Conservation (phyloP, 1,284 basidiomycete genomes). For the Cryptococcus sp. region DNA sequence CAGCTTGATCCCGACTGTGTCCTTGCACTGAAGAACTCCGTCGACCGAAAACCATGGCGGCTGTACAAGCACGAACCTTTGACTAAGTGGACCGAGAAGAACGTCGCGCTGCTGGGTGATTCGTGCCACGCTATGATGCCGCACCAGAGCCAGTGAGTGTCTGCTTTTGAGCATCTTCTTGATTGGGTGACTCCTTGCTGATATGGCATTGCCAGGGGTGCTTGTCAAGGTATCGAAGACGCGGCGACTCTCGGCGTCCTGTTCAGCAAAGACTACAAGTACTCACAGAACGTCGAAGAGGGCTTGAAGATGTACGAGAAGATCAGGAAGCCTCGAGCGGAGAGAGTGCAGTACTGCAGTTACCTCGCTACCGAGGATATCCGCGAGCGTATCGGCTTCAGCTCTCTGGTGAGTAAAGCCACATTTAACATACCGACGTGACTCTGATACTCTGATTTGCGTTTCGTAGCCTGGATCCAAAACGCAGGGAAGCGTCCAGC, state of each 20-base stretch:
- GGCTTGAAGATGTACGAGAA: constrained; percentile 50
- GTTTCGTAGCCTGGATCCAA: constrained; percentile 6
- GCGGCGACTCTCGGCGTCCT: constrained; percentile 45
- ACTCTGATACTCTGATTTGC: constrained; percentile 10
- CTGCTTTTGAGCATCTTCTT: neutral
- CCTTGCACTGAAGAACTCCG: constrained; percentile 46
- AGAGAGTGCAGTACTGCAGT: constrained; percentile 49
- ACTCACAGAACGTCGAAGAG: constrained; percentile 38
- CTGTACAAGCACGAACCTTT: constrained; percentile 52
- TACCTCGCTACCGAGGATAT: constrained; percentile 50
- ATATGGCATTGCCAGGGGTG: constrained; percentile 26
- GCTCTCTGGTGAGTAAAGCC: constrained; percentile 43
- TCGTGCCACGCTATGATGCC: constrained; percentile 48
- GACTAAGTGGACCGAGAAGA: constrained; percentile 28
- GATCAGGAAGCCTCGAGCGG: constrained; percentile 51
- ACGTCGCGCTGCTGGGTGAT: constrained; percentile 42
- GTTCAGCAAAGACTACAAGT: constrained; percentile 32
- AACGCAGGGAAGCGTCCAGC: constrained; percentile 4
- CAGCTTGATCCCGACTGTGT: constrained; percentile 46
- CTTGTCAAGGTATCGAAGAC: constrained; percentile 46
- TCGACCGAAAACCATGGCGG: constrained; percentile 52
- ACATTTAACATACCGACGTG: constrained; percentile 26
- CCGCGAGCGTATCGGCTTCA: constrained; percentile 53
- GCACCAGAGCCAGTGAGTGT: constrained; percentile 26
- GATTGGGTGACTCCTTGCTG: neutral